Evolutionary conservation across 495 filamentous ascomycete genomes (phyloP).

Genomic region (Aspergillus haitiensis): DNA sequence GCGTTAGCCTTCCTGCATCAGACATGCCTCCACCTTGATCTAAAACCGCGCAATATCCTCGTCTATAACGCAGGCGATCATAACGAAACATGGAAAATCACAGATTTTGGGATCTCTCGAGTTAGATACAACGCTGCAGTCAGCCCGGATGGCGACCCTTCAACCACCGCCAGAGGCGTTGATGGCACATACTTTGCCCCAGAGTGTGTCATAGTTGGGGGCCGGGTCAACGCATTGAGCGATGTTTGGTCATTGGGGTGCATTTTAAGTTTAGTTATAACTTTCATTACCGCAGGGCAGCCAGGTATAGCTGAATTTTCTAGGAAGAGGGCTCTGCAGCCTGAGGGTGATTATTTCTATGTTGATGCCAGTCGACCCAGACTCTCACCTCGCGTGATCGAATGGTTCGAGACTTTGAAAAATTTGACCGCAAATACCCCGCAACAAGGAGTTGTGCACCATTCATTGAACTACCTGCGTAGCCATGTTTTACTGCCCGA

Average conservation of each 20-base stretch:
- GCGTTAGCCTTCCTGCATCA: slow-evolving; percentile 31
- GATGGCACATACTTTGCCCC: slow-evolving; percentile 30
- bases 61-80: slow-evolving; percentile 22
- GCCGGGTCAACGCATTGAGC: slow-evolving; percentile 18
- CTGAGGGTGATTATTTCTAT: slow-evolving; percentile 21
- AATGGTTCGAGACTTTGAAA: slow-evolving; percentile 21
- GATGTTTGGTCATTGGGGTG: slow-evolving; percentile 32
- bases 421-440: neutral
- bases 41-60: slow-evolving; percentile 49
- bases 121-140: slow-evolving; percentile 10
- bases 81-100: slow-evolving; percentile 31
- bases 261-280: slow-evolving; percentile 26
- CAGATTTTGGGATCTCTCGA: slow-evolving; percentile 34
- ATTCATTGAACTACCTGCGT: slow-evolving; percentile 22
- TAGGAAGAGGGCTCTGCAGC: slow-evolving; percentile 1
- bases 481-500: slow-evolving; percentile 13
- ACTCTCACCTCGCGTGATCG: slow-evolving; percentile 15
- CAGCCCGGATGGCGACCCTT: slow-evolving; percentile 2
- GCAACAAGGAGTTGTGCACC: slow-evolving; percentile 1
- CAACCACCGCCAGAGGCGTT: slow-evolving; percentile 9
- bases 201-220: slow-evolving; percentile 18
- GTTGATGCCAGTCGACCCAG: slow-evolving; percentile 9
- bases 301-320: slow-evolving; percentile 11
- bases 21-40: slow-evolving; percentile 39
- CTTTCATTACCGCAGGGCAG: slow-evolving; percentile 19